phyloP scores from a whole-genome alignment of 768 basidiomycete species.

The Rhodotorula taiwanensis region DNA sequence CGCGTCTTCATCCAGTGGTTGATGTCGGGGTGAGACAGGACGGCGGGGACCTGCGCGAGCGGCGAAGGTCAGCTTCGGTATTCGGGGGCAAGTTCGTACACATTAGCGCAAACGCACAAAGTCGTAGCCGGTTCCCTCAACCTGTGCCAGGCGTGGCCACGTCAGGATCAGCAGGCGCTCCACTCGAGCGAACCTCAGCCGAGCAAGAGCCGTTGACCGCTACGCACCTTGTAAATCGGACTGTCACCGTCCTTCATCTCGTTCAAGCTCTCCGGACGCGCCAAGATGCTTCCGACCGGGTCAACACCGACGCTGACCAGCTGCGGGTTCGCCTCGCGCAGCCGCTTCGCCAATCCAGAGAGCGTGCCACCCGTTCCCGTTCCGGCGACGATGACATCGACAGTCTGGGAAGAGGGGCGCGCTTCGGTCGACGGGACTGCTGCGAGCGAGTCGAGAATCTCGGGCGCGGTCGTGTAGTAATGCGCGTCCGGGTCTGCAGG shows the following conservation, averaged over 20 bases:
- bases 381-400: constrained; percentile 74
- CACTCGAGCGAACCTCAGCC: no score
- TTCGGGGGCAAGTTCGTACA: not conserved
- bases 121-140: constrained; percentile 83
- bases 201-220: no score
- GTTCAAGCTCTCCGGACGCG: constrained; percentile 62
- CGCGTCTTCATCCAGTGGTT: constrained; percentile 69
- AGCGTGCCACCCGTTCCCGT: constrained; percentile 95
- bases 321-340: constrained; percentile 72
- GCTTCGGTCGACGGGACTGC: constrained; percentile 78
- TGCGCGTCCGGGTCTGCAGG: constrained; percentile 54
- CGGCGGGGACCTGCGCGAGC: constrained; percentile 57
- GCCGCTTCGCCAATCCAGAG: constrained; percentile 71
- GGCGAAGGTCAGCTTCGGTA: not conserved
- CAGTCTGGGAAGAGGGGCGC: constrained; percentile 51
- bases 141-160: no score
- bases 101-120: constrained; percentile 31
- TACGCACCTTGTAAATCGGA: constrained; percentile 51
- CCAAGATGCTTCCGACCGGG: constrained; percentile 89
- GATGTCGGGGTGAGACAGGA: constrained; percentile 65
- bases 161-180: no score
- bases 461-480: constrained; percentile 80
- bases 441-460: constrained; percentile 78
- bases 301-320: constrained; percentile 79
- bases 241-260: constrained; percentile 48